These are phyloP conservation scores for Jimgerdemannia flammicorona DNA, from an alignment of 192 early-diverging fungal genomes.

Conservation along the genomic window DNA sequence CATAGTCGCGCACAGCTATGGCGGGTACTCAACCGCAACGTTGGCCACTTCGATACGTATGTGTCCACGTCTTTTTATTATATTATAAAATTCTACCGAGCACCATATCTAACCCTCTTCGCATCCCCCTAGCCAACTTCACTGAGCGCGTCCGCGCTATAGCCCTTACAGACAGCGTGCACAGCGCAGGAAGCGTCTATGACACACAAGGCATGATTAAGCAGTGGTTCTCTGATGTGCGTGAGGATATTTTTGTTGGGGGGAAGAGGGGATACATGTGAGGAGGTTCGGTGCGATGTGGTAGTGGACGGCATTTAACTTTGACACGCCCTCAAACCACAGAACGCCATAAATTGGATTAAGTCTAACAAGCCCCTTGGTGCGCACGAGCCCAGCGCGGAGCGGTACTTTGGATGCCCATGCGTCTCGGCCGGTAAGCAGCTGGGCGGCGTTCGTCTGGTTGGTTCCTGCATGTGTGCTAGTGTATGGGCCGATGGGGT, in stretches of 20 bases:
- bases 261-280: too few species aligned
- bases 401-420: constrained; percentile 13
- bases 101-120: background rate
- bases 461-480: background rate
- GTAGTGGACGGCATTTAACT: background rate
- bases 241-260: too few species aligned
- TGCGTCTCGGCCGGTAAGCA: constrained; percentile 24
- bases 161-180: constrained; percentile 12
- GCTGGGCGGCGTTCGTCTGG: constrained; percentile 1
- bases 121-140: constrained; percentile 1
- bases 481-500: too few species aligned
- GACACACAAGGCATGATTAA: background rate
- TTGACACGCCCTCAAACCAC: constrained; percentile 4
- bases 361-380: constrained; percentile 11
- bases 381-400: constrained; percentile 1
- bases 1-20: constrained; percentile 6
- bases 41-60: constrained; percentile 10
- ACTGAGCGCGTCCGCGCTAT: constrained; percentile 6
- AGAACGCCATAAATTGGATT: constrained; percentile 13
- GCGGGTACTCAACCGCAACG: background rate
- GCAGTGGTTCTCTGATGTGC: too few species aligned
- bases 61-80: background rate
- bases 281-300: too few species aligned
- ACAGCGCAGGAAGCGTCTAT: constrained; percentile 4
- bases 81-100: too few species aligned